Evolutionary conservation across 2,329 filamentous ascomycete genomes (phyloP), one percentile per base, ranked within the genome.

Genomic region (Corinectria fuckeliana): DNA sequence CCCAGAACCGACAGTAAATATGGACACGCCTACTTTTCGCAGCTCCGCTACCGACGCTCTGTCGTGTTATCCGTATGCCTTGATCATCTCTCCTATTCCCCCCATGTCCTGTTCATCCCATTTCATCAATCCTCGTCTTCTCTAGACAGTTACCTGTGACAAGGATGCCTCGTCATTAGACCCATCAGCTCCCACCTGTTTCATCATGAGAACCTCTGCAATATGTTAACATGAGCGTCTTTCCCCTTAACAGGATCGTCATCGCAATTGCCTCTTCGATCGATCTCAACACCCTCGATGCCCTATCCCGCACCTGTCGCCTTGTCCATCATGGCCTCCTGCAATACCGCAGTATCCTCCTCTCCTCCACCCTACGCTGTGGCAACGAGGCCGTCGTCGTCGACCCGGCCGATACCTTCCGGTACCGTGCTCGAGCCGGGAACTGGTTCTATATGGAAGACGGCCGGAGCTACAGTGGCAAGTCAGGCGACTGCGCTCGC

Each of bases 221-320:
- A 8, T 56, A 20, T 50, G 21, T 59, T 69, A 20, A 69, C 56
- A 32, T 30, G 18, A 32, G 36, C 13, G 18, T 18, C 21, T 28
- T 42, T n/a, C 10, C 25, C 39, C 32, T 4, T 16, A 55, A n/a
- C 79, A 97, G 93, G 69, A 87, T 97, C 72, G 87, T 91, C 68
- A 86, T 88, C 64, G 85, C 89, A 69, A 85, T 97, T 65, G 90
- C 91, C 48, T 85, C 87, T 28, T 85, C 86, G 67, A 87, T 97
- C 73, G 94, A 98, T 74, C 85, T 97, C 50, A 97, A 94, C 75
- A 90, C 91, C 13, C 85, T 97, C 69, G 89, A 96, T 75, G 88
- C 89, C 64, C 86, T 98, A 18, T 91, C 93, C 50, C 86, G 86
- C 54, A 93, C 92, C 55, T 96, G 92, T 74, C 91, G 90, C 50